These are phyloP conservation scores for Entamoeba dispar DNA, from an alignment of 208 protist species.

Conservation along the genomic window DNA sequence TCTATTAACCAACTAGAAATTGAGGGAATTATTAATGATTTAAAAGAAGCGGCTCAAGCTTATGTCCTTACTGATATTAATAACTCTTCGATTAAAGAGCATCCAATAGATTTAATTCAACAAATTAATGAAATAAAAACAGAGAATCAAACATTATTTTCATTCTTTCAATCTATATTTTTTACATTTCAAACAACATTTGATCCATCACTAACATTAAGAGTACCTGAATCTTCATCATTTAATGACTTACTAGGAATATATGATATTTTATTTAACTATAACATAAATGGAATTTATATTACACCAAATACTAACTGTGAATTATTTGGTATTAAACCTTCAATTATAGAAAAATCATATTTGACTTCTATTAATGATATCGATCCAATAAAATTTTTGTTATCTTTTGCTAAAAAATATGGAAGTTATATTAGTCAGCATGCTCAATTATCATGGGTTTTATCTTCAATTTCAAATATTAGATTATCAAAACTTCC, in stretches of 20 bases:
- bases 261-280: neutral
- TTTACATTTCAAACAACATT: neutral
- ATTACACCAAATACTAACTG: neutral
- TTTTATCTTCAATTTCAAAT: neutral
- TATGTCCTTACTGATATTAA: too few relatives aligned
- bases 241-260: neutral
- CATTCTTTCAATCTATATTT: neutral
- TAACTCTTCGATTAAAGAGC: neutral
- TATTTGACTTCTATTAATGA: neutral
- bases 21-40: too few relatives aligned
- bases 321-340: neutral
- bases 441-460: neutral
- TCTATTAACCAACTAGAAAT: too few relatives aligned
- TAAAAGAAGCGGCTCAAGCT: too few relatives aligned
- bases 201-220: neutral
- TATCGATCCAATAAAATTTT: neutral
- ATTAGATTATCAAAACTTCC: neutral
- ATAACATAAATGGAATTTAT: neutral
- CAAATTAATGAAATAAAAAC: neutral
- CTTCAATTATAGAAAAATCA: neutral
- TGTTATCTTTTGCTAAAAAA: neutral
- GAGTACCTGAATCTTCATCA: neutral
- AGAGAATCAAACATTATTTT: neutral
- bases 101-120: neutral
- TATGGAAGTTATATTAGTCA: neutral